phyloP scores from a whole-genome alignment of 2,329 filamentous ascomycete species.

The Exophiala mesophila region DNA sequence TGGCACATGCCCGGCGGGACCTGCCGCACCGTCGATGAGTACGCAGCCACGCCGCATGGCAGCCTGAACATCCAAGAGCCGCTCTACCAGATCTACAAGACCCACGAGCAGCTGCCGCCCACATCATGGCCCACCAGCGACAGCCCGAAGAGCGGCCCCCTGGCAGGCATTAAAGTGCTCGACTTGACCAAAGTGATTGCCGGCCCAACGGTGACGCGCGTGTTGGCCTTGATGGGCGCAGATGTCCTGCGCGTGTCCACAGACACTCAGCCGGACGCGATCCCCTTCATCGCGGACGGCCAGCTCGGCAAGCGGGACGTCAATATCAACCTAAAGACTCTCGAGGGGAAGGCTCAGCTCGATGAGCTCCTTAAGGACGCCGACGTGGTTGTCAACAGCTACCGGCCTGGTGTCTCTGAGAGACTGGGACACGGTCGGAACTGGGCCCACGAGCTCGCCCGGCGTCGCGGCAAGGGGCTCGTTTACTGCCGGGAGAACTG shows the following conservation, averaged over 20 bases:
- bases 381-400: slow-evolving; percentile 53
- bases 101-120: slow-evolving; percentile 6
- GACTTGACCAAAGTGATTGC: slow-evolving; percentile 44
- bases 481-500: slow-evolving; percentile 48
- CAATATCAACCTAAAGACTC: slow-evolving; percentile 47
- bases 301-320: slow-evolving; percentile 65
- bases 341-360: slow-evolving; percentile 36
- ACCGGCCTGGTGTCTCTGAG: slow-evolving; percentile 45
- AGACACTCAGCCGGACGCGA: slow-evolving; percentile 34
- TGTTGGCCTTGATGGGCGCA: slow-evolving; percentile 43
- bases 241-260: slow-evolving; percentile 44
- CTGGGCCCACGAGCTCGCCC: slow-evolving; percentile 37
- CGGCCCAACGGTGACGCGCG: slow-evolving; percentile 37
- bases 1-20: slow-evolving; percentile 37
- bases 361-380: slow-evolving; percentile 42
- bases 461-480: slow-evolving; percentile 39
- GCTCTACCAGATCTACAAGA: slow-evolving; percentile 35
- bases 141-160: slow-evolving; percentile 26
- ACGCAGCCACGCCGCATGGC: slow-evolving; percentile 31
- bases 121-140: slow-evolving; percentile 9
- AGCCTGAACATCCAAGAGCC: slow-evolving; percentile 39
- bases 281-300: slow-evolving; percentile 65
- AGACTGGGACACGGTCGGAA: slow-evolving; percentile 56
- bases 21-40: slow-evolving; percentile 35
- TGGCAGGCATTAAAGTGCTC: slow-evolving; percentile 46